These are phyloP conservation scores for Yamadazyma atlantica DNA, from an alignment of 1,139 yeast species.

Conservation along the genomic window DNA sequence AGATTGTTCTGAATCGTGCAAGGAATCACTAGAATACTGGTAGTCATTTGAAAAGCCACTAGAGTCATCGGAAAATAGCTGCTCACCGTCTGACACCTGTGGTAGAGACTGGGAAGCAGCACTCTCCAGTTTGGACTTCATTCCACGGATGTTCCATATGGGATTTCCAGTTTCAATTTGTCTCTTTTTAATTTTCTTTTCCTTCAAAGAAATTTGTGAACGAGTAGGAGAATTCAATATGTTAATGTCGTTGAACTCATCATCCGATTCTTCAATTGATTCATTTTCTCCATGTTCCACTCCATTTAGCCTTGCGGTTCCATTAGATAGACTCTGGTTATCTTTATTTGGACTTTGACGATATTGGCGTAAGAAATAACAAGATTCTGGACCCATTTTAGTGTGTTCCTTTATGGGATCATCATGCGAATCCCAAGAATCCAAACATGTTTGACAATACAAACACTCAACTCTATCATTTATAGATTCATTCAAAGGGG, in stretches of 20 bases:
- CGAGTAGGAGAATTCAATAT: not conserved
- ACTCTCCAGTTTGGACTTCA: not conserved
- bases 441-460: constrained; percentile 67
- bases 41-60: not conserved
- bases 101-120: not conserved
- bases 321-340: no score
- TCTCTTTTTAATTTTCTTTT: constrained; percentile 2
- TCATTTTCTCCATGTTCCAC: no score
- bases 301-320: no score
- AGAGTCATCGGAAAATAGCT: constrained; percentile 1
- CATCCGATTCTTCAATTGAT: not conserved
- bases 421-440: constrained; percentile 72
- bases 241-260: not conserved
- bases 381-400: constrained; percentile 40
- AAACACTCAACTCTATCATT: constrained; percentile 66
- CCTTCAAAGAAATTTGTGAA: constrained; percentile 3
- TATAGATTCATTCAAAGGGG: constrained; percentile 46
- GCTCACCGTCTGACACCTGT: not conserved
- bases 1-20: not conserved
- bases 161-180: constrained; percentile 1
- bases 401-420: constrained; percentile 59
- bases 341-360: not conserved
- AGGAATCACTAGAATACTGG: not conserved
- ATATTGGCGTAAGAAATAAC: constrained; percentile 41
- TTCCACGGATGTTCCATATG: not conserved